Evolutionary conservation across 495 filamentous ascomycete genomes (phyloP).

Genomic region (Trichoderma orchidacearum): DNA sequence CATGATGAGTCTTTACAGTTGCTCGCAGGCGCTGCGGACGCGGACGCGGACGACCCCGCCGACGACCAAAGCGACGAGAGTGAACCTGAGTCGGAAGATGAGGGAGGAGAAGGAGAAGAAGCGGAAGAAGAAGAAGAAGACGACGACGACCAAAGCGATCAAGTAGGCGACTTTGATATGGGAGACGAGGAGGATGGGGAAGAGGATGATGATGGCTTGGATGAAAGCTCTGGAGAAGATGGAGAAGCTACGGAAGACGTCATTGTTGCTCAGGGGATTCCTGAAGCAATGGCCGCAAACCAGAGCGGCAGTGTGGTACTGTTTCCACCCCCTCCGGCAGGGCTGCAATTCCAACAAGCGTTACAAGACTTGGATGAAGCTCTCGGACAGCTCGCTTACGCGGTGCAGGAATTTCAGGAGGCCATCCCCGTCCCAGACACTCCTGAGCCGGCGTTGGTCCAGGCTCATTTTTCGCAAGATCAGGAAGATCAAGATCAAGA

Average conservation of each 20-base stretch:
- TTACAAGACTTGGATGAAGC: not conserved
- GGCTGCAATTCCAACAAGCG: not conserved
- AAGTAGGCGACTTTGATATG: too few relatives aligned
- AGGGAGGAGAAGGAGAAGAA: not conserved
- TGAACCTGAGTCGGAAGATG: slow-evolving; percentile 2
- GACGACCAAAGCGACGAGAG: not conserved
- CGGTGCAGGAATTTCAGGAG: not conserved
- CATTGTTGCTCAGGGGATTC: not conserved
- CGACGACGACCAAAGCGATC: slow-evolving; percentile 3
- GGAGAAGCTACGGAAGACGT: not conserved
- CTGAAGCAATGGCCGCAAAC: not conserved
- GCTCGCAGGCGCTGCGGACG: not conserved
- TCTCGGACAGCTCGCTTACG: not conserved
- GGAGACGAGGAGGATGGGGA: not conserved
- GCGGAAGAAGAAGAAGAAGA: not conserved
- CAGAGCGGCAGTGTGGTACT: not conserved
- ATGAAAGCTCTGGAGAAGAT: too few relatives aligned
- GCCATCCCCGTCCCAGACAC: not conserved
- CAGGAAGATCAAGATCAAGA: slow-evolving; percentile 1
- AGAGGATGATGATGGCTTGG: too few relatives aligned
- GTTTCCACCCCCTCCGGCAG: not conserved
- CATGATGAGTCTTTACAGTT: not conserved
- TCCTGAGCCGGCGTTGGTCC: not conserved
- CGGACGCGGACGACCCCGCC: not conserved
- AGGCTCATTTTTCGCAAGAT: slow-evolving; percentile 10